A percentile compares a stretch with the other conserved stretches of the same genome.
phyloP scores from a whole-genome alignment of 2,329 filamentous ascomycete species.

The Penicillium sp. region DNA sequence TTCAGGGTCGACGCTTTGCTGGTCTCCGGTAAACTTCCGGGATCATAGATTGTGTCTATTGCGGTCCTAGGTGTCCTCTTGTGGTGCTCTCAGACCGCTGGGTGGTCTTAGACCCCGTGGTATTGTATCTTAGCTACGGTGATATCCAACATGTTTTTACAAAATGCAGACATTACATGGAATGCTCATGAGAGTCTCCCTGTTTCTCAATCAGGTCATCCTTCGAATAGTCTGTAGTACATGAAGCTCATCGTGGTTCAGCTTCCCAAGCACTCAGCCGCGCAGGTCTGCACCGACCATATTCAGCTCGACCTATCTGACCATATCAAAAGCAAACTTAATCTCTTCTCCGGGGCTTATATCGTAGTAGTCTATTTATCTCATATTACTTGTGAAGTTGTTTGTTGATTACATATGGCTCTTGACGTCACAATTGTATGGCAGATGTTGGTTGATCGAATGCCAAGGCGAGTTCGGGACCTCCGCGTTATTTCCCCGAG shows the following conservation, averaged over 20 bases:
- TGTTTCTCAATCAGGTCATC: neutral
- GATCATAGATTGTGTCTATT: neutral
- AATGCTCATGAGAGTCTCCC: neutral
- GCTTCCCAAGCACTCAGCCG: neutral
- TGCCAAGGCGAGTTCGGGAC: constrained; percentile 23
- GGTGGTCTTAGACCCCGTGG: neutral
- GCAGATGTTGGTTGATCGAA: neutral
- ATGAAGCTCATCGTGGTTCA: neutral
- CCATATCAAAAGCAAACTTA: no score
- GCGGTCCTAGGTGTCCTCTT: neutral
- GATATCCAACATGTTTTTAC: constrained; percentile 11
- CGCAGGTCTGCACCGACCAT: neutral
- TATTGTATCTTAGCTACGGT: constrained; percentile 21
- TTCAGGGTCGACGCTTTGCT: constrained; percentile 80
- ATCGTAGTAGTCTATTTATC: neutral
- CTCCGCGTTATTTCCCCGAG: constrained; percentile 21
- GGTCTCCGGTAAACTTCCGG: constrained; percentile 57
- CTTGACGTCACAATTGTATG: constrained; percentile 27
- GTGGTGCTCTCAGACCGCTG: neutral
- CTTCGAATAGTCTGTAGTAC: neutral
- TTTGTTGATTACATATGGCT: constrained; percentile 10
- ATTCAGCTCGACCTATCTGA: neutral
- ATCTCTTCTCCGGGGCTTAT: neutral
- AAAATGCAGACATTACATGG: neutral
- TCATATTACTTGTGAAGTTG: neutral